Conservation (phyloP, 495 filamentous ascomycete genomes). For the Lophium mytilinum region DNA sequence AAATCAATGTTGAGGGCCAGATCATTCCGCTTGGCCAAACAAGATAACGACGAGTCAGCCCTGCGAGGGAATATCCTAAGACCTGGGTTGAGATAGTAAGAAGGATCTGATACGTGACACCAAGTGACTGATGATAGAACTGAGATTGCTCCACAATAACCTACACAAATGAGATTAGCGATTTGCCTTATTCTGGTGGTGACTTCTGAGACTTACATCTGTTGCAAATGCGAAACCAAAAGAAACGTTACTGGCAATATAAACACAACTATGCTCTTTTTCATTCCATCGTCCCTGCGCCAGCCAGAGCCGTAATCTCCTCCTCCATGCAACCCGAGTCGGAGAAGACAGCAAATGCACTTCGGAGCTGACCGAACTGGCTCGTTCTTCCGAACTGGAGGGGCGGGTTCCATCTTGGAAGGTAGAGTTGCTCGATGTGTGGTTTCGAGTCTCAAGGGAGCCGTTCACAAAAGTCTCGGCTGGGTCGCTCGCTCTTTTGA, state of each 20-base stretch:
- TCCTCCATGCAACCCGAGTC: slow-evolving; percentile 24
- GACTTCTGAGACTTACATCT: slow-evolving; percentile 40
- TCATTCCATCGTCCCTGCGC: slow-evolving; percentile 77
- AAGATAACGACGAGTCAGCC: slow-evolving; percentile 66
- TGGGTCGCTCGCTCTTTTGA: slow-evolving; percentile 57
- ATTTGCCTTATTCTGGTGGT: not conserved
- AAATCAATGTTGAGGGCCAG: slow-evolving; percentile 83
- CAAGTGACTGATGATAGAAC: slow-evolving; percentile 73
- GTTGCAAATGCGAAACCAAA: slow-evolving; percentile 83
- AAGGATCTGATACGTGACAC: slow-evolving; percentile 67
- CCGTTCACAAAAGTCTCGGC: slow-evolving; percentile 53
- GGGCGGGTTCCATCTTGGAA: not conserved
- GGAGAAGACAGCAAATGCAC: not conserved
- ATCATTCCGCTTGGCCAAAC: slow-evolving; percentile 84
- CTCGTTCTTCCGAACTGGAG: not conserved
- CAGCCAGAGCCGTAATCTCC: slow-evolving; percentile 58
- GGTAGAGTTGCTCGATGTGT: not conserved
- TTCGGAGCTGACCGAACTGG: not conserved
- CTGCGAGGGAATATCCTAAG: slow-evolving; percentile 75
- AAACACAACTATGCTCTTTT: slow-evolving; percentile 81
- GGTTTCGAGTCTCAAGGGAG: slow-evolving; percentile 1
- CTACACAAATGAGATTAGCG: slow-evolving; percentile 18
- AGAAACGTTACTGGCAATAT: slow-evolving; percentile 84
- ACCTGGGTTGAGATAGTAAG: slow-evolving; percentile 80
- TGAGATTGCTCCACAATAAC: slow-evolving; percentile 81